These are phyloP conservation scores for Tulasnella sp. DNA, from an alignment of 768 basidiomycete genomes.

Conservation along the genomic window DNA sequence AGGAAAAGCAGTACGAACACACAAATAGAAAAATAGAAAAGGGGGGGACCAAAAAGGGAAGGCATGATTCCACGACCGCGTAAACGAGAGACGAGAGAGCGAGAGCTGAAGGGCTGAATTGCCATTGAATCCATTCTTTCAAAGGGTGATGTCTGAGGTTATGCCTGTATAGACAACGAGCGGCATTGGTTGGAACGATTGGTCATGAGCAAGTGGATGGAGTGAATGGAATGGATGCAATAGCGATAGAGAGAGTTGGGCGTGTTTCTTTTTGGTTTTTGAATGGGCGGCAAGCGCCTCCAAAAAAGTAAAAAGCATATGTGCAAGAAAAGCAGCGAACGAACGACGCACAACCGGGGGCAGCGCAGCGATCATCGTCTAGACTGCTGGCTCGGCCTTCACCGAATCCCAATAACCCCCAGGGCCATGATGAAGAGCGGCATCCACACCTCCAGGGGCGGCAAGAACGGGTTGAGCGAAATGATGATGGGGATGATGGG, in stretches of 20 bases:
- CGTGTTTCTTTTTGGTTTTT: not conserved
- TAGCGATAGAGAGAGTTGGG: not conserved
- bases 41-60: not conserved
- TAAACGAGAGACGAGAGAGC: conserved; percentile 17
- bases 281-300: too few relatives aligned
- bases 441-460: not conserved
- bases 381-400: conserved; percentile 11
- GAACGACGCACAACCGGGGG: too few relatives aligned
- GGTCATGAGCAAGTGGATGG: conserved; percentile 6
- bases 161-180: conserved; percentile 18
- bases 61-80: conserved; percentile 8
- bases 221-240: not conserved
- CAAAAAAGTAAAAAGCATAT: not conserved
- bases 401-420: conserved; percentile 13
- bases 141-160: not conserved
- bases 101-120: not conserved
- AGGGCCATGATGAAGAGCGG: not conserved
- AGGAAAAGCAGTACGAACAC: conserved; percentile 8
- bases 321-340: not conserved
- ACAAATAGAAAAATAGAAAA: conserved; percentile 6
- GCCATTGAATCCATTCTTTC: conserved; percentile 7
- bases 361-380: too few relatives aligned
- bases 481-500: not conserved
- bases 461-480: not conserved
- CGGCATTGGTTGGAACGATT: not conserved